These are phyloP conservation scores for Suillus subluteus DNA, from an alignment of 768 basidiomycete species.

Conservation along the genomic window DNA sequence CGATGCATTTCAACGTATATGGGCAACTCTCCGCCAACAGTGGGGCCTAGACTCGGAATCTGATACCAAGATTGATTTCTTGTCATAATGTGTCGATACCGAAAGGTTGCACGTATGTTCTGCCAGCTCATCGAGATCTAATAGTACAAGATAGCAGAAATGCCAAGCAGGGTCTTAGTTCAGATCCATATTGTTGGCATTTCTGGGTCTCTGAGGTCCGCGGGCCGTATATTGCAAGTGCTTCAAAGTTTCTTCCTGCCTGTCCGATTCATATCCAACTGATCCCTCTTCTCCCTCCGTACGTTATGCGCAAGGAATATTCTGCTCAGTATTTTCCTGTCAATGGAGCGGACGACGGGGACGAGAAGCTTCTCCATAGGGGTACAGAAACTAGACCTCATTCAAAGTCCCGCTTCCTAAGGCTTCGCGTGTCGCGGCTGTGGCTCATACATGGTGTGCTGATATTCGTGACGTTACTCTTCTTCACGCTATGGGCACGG, in stretches of 20 bases:
- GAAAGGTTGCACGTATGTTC: not conserved
- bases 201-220: not conserved
- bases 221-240: not conserved
- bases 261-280: not conserved
- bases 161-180: not conserved
- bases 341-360: not conserved
- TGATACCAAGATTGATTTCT: not conserved
- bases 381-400: not conserved
- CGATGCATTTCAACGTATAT: not conserved
- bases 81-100: not conserved
- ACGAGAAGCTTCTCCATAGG: not conserved
- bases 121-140: not conserved
- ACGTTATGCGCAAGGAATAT: not conserved
- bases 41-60: not conserved
- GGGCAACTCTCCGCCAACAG: not conserved
- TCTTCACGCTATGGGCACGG: conserved; percentile 16
- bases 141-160: not conserved
- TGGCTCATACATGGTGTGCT: conserved; percentile 13
- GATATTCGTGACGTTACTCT: not conserved
- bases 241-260: not conserved
- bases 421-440: not conserved
- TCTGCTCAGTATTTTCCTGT: not conserved
- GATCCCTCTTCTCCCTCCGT: not conserved
- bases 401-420: not conserved
- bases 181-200: not conserved